Base-by-base conservation (phyloP, 2,329 filamentous ascomycete species). In the Fusarium vanettenii region DNA sequence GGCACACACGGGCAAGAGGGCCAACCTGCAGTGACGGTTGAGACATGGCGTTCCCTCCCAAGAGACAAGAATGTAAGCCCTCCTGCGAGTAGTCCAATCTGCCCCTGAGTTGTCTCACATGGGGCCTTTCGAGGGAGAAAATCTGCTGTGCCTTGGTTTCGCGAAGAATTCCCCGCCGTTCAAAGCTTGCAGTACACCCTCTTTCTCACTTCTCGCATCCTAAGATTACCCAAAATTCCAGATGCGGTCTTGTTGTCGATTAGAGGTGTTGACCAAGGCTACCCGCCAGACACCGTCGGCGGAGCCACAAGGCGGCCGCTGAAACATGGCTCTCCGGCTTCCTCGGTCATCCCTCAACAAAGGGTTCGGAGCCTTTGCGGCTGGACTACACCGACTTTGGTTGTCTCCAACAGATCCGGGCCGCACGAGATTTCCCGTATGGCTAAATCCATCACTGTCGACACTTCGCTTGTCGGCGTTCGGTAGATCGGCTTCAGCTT, bases 21-120 rank as follows among this genome's bases (percentile, higher is more conserved):
- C 37, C 56, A 60, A 50, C 45, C 50, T 52, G 39, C 69, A 43
- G 64, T 50, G 66, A 60, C 59, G 64, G 59, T 75, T 78, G 76
- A 79, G 77, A 79, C 78, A 79, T 70, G 73, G 67, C 70, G 62
- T 66, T 66, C 69, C 60, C 39, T 25, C 61, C 64, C 60, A 48
- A 62, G 60, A 59, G 69, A 63, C 60, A 78, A 77, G 76, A 79
- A 79, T 76, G 69, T 41, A 61, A 66, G 60, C 52, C 20, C 39
- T 59, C 52, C 59, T 48, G 60, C 41, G 43, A 52, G 41, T 60
- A 66, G 69, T 57, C 52, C 70, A 69, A 64, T 37, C 59, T 70
- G 64, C 72, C 70, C 68, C 68, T 74, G 67, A 73, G 35, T 41
- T 80, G 79, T 80, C 73, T 80, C 72, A 78, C 68, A 64, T 62